Percentiles rank a stretch among this genome's conserved stretches.
These are phyloP conservation scores for Syzygium jambos DNA, from an alignment of 345 rosid genomes.

Conservation along the genomic window DNA sequence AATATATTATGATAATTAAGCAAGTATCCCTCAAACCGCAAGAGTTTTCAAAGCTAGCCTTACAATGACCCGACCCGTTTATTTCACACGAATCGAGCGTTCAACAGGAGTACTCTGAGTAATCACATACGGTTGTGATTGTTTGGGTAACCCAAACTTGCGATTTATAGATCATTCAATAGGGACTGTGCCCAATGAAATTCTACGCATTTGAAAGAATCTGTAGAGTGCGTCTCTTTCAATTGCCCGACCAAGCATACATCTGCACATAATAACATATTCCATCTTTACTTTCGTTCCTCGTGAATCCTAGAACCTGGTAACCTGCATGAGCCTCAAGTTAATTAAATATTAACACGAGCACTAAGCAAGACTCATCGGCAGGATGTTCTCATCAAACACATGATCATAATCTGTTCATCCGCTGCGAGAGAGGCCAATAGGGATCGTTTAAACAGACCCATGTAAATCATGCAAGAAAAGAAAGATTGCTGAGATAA, in stretches of 20 bases:
- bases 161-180: background rate
- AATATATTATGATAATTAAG: background rate
- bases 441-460: background rate
- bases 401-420: background rate
- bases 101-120: background rate
- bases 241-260: background rate
- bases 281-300: background rate
- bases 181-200: fast-evolving
- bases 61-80: fast-evolving
- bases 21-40: background rate
- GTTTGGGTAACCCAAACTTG: background rate
- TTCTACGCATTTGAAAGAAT: background rate
- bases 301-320: background rate
- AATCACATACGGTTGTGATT: background rate
- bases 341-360: background rate
- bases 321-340: background rate
- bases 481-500: background rate
- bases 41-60: background rate
- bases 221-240: background rate
- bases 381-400: background rate
- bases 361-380: background rate
- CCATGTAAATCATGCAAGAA: background rate
- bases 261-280: background rate
- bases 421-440: background rate
- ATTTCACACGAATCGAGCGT: background rate